Evolutionary conservation across 192 early-diverging fungal species (phyloP), one percentile per base, ranked within the genome.

Genomic region (Mortierella hygrophila): DNA sequence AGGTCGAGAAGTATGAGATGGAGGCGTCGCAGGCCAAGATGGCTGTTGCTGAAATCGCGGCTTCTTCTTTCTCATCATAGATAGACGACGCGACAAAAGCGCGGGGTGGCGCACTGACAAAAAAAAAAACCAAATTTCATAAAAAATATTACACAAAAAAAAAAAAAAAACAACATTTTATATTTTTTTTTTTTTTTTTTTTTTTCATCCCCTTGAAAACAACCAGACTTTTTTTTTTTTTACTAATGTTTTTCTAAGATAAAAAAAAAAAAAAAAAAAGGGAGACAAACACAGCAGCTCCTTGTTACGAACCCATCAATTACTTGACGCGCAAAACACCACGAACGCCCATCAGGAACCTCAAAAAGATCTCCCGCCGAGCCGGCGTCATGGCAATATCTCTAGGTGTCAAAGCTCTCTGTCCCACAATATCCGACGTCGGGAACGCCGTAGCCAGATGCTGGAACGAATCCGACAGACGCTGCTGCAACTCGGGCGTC

Each of bases 301-400:
- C 57, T 37, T 69, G 3, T 21, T 21, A 52, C 0, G 16, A 5
- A 9, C 21, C 20, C 72, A 52, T 75, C 11, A 5, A 70, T 85
- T 89, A 94, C 88, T 93, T 92, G 11, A 93, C 87, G 35, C 94
- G 87, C 72, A 95, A 88, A 35, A 95, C 91, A 65, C 93, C 94
- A 63, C 94, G 88, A 4, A 92, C 93, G 74, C 93, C 88, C 92
- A 93, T 91, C 69, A 95, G 80, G 72, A 94, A 92, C 46, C 82
- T 60, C 60, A 91, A 80, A 49, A 95, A 86, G 26, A 78, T 68
- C 29, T 86, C 84, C 10, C 79, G 37, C 18, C 79, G 65, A 6
- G 72, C 75, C 3, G 75, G 35, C 1, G 84, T 86, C 84, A 86
- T 86, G 6, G 79, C 79, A 42, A 87, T 84, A 49, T 93, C 90